A percentile compares a stretch with the other conserved stretches of the same genome.
phyloP scores from a whole-genome alignment of 2,329 filamentous ascomycete species.

The Aspergillus sp. region DNA sequence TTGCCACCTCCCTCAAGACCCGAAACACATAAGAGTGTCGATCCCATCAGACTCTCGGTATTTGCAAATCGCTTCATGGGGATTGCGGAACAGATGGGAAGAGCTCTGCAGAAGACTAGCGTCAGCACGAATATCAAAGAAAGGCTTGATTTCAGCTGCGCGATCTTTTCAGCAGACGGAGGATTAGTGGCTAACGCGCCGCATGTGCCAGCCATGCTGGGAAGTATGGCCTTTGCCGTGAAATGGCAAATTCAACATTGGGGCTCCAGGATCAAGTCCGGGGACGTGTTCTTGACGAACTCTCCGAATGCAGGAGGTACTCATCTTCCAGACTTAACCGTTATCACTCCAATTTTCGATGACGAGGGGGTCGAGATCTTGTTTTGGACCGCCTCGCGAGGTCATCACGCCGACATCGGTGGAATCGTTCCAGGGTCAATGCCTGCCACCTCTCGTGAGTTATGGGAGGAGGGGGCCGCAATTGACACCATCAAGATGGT shows the following conservation, averaged over 20 bases:
- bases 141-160: constrained; percentile 79
- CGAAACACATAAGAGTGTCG: constrained; percentile 43
- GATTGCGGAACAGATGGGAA: constrained; percentile 75
- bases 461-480: constrained; percentile 41
- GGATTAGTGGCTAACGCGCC: constrained; percentile 67
- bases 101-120: constrained; percentile 73
- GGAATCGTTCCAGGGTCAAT: constrained; percentile 76
- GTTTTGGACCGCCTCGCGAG: constrained; percentile 76
- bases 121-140: constrained; percentile 78
- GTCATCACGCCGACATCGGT: constrained; percentile 66
- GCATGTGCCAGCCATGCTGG: constrained; percentile 75
- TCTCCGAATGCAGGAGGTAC: constrained; percentile 83
- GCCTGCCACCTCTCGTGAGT: constrained; percentile 50
- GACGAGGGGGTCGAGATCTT: constrained; percentile 67
- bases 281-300: constrained; percentile 74
- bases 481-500: constrained; percentile 34
- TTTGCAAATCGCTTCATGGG: constrained; percentile 84
- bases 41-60: constrained; percentile 75
- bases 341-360: constrained; percentile 70
- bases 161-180: constrained; percentile 71
- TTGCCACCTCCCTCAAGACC: too few relatives aligned
- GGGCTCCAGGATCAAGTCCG: too few relatives aligned
- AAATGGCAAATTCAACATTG: too few relatives aligned
- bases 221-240: constrained; percentile 44
- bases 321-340: constrained; percentile 75